Base-by-base conservation (phyloP, 768 basidiomycete genomes). In the Psilocybe sp. region DNA sequence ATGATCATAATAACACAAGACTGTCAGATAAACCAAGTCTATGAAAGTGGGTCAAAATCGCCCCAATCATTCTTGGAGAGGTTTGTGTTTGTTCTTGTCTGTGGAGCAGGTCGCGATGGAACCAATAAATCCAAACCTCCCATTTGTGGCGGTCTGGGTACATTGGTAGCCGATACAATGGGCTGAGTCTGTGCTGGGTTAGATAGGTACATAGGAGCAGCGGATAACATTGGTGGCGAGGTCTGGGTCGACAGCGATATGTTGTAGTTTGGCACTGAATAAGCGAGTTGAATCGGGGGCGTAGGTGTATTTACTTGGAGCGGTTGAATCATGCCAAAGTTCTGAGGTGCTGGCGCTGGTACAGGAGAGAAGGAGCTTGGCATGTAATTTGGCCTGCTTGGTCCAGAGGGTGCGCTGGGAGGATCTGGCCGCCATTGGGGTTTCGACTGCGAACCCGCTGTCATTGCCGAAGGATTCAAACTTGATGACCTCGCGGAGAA, bases 41-140 rank as follows among this genome's bases (percentile, higher is more conserved):
- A 87, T 44, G 79, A 75, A 40, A 89, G 69, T 11, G 90, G 90
- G 70, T 92, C 90, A 61, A 92, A 92, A 63, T 89, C 90, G 18
- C 81, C 81, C 86, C 87, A 90, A 51, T 84, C 83, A 55, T 83
- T 77, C 57, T 85, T 86, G 31, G 81, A 76, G 12, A 76, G 57
- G 41, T 73, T 76, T 54, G 81, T 82, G 13, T 73, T 46, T 44
- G 47, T 65, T 60, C 80, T 77, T 10, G 76, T 68, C 10, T 79
- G 72, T 52, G 81, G 80, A 23, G 78, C 62, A 28, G 83, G 82
- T 61, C 76, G 82, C 14, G 82, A 82, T 3, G 89, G 90, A 4
- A 79, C 72, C 18, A 91, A 67, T 45, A 89, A 64, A 40, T 74
- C 70, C 7, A 28, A 28, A 20, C 76, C 49, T 35, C 49, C 70